phyloP scores from a whole-genome alignment of 1,284 basidiomycete species.

The Phellinidium pouzarii region DNA sequence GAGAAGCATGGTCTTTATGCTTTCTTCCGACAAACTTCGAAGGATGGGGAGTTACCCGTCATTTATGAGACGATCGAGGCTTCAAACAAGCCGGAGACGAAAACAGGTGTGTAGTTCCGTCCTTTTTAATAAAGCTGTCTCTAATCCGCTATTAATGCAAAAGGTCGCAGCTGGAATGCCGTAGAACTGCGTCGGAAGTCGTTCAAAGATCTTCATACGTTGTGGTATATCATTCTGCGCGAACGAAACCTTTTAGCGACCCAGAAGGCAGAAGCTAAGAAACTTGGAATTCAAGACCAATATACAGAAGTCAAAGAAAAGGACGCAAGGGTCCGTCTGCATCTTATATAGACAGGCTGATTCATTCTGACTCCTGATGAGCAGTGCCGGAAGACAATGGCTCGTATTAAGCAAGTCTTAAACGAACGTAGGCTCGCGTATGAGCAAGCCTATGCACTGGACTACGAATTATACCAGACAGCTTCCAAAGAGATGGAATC shows the following conservation, averaged over 20 bases:
- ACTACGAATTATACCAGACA: conserved; percentile 25
- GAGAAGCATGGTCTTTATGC: conserved; percentile 66
- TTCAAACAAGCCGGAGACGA: conserved; percentile 27
- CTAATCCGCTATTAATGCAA: conserved; percentile 21
- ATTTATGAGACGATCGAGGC: conserved; percentile 44
- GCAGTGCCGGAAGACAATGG: conserved; percentile 94
- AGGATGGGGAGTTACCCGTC: conserved; percentile 28
- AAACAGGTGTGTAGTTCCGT: conserved; percentile 10
- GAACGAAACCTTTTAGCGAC: conserved; percentile 87
- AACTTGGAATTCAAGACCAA: conserved; percentile 24
- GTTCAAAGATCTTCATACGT: conserved; percentile 85
- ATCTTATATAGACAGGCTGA: conserved; percentile 13
- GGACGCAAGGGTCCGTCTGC: conserved; percentile 14
- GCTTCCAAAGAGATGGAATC: neutral
- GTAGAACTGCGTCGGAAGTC: conserved; percentile 82
- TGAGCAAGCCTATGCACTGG: conserved; percentile 51
- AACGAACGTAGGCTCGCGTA: conserved; percentile 89
- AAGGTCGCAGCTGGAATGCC: conserved; percentile 83
- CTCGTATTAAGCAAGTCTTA: conserved; percentile 88
- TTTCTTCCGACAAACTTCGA: conserved; percentile 55
- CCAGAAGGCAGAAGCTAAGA: conserved; percentile 38
- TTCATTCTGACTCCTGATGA: neutral
- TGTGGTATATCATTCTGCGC: conserved; percentile 86
- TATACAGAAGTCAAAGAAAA: conserved; percentile 27
- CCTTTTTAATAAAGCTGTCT: conserved; percentile 18